Evolutionary conservation across 2,329 filamentous ascomycete genomes (phyloP), one percentile per base, ranked within the genome.

Genomic region (Samsoniella hepiali): DNA sequence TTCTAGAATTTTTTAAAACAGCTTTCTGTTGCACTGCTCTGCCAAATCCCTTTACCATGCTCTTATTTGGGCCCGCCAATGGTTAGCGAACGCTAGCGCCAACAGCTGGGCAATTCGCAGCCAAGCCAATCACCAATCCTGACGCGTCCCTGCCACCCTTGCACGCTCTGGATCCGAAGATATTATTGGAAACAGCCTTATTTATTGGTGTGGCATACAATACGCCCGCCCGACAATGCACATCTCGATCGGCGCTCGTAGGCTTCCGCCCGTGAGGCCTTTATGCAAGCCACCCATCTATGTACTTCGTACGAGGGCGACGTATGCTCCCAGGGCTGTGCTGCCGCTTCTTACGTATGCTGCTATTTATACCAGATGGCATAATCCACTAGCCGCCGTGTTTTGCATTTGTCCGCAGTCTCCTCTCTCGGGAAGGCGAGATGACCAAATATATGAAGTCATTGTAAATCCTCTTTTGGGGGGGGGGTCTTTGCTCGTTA

Each of bases 201-300:
- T 13, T 17, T 22, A 38, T 29, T 32, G 32, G 44, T 58, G 56
- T 58, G 45, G 11, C 45, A 50, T 7, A 50, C 45, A 49, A 38
- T 32, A 13, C n/a, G 31, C 10, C 44, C n/a, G 15, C 32, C 29
- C 2, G 32, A 32, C 44, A 15, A 57, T 44, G 27, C 32, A n/a
- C 40, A 53, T 60, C 58, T 60, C 58, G 58, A 60, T 60, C 58
- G n/a, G 50, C 10, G 42, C 10, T 55, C 36, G 34, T 15, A 49
- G n/a, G n/a, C 56, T 36, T 58, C 31, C 31, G n/a, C 17, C 15
- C 17, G 22, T 15, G 54, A 45, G 9, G 29, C 15, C 17, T 27
- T 49, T 31, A 50, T 58, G 56, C 45, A 38, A 49, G 56, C 56
- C 56, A 47, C 34, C 22, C 40, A n/a, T 38, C 27, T 27, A 31